phyloP scores from a whole-genome alignment of 352 stramenopile species.

The Thalassiosira mediterranea region DNA sequence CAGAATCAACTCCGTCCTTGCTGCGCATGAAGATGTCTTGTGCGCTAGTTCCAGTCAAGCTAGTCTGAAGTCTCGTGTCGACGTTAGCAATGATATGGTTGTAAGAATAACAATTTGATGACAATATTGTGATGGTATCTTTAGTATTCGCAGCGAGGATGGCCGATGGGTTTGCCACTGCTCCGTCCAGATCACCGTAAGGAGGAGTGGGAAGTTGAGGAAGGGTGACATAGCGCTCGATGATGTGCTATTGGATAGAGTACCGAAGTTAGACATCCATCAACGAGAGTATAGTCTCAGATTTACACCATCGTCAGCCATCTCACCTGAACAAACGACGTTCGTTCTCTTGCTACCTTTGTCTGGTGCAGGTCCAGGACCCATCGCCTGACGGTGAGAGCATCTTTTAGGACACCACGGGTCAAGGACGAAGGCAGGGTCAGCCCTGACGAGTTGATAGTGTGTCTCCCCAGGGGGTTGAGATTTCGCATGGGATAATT shows the following conservation, averaged over 20 bases:
- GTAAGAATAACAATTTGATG: slow-evolving; percentile 52
- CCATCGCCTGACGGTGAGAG: slow-evolving; percentile 64
- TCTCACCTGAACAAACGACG: slow-evolving; percentile 63
- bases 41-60: slow-evolving; percentile 5
- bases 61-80: slow-evolving; percentile 32
- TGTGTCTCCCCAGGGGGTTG: slow-evolving; percentile 55
- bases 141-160: slow-evolving; percentile 51
- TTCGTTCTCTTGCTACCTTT: slow-evolving; percentile 55
- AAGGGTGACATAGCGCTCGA: slow-evolving; percentile 44
- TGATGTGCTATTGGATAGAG: slow-evolving; percentile 28
- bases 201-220: slow-evolving; percentile 50
- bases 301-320: neutral
- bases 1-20: slow-evolving; percentile 43
- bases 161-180: slow-evolving; percentile 29
- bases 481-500: slow-evolving; percentile 58
- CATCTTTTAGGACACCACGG: slow-evolving; percentile 62
- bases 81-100: slow-evolving; percentile 60
- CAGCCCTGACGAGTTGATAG: slow-evolving; percentile 18
- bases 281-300: slow-evolving; percentile 1
- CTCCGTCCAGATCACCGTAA: slow-evolving; percentile 21
- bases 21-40: slow-evolving; percentile 28
- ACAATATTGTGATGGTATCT: slow-evolving; percentile 56
- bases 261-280: slow-evolving; percentile 11
- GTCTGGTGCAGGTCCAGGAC: slow-evolving; percentile 67
- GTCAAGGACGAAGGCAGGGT: slow-evolving; percentile 43